These are phyloP conservation scores for Cryphonectria radicalis DNA, from an alignment of 2,329 filamentous ascomycete species.

Conservation along the genomic window DNA sequence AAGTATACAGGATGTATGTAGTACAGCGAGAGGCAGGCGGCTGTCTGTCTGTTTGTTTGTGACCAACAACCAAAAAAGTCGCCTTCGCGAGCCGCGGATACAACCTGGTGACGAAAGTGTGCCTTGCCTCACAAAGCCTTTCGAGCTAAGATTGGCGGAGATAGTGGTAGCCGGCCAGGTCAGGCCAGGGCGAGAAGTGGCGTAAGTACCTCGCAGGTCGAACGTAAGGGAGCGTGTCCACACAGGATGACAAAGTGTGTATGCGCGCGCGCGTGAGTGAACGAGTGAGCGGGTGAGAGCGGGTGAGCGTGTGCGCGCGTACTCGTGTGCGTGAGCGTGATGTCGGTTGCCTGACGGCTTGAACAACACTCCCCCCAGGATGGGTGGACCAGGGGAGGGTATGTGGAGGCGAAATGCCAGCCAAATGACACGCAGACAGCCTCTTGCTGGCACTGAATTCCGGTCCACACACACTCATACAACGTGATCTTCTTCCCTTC, in stretches of 20 bases:
- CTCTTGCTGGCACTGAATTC: constrained; percentile 27
- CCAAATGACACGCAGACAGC: constrained; percentile 29
- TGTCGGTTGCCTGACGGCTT: constrained; percentile 14
- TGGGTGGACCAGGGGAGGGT: constrained; percentile 19
- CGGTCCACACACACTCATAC: constrained; percentile 12
- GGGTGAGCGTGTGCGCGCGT: not conserved
- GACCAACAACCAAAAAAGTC: constrained; percentile 10
- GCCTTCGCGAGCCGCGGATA: constrained; percentile 20
- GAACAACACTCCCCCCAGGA: constrained; percentile 10
- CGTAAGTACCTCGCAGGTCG: constrained; percentile 24
- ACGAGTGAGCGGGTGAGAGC: not conserved
- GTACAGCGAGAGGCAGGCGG: constrained; percentile 22
- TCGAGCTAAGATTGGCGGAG: constrained; percentile 12
- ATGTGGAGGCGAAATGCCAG: constrained; percentile 28
- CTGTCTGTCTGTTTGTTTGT: constrained; percentile 9
- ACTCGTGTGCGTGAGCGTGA: constrained; percentile 9
- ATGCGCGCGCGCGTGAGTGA: not conserved
- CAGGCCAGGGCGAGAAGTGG: not conserved
- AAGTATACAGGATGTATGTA: constrained; percentile 20
- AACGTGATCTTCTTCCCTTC: constrained; percentile 23
- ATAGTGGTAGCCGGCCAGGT: constrained; percentile 11
- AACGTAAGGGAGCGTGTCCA: constrained; percentile 8
- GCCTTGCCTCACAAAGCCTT: constrained; percentile 17
- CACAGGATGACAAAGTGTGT: constrained; percentile 4
- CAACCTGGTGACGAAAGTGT: constrained; percentile 18